Percentiles rank a stretch among this genome's conserved stretches.
These are phyloP conservation scores for Dactylellina parvicollis DNA, from an alignment of 2,329 filamentous ascomycete genomes.

Conservation along the genomic window DNA sequence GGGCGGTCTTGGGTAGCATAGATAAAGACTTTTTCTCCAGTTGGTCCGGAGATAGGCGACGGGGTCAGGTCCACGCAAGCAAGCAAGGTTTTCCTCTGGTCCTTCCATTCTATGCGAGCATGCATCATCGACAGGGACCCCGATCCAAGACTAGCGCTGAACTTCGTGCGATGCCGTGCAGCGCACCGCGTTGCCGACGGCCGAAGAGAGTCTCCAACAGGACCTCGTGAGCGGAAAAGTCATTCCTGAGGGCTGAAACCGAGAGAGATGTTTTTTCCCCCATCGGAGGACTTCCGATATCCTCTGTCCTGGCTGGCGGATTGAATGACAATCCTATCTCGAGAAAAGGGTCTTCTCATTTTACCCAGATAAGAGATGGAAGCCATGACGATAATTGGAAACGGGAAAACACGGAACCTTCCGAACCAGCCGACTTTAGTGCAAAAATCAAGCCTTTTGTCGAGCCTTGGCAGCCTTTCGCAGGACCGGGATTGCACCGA, in stretches of 20 bases:
- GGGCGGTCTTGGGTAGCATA: not conserved
- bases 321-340: too few relatives aligned
- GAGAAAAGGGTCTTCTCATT: too few relatives aligned
- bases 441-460: constrained; percentile 47
- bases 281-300: too few relatives aligned
- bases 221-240: constrained; percentile 16
- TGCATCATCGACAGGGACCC: constrained; percentile 48
- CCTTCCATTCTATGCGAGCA: constrained; percentile 22
- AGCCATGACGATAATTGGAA: not conserved
- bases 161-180: constrained; percentile 30
- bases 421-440: constrained; percentile 29
- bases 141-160: constrained; percentile 24
- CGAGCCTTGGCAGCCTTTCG: constrained; percentile 34
- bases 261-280: not conserved
- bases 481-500: not conserved
- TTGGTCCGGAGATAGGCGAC: not conserved
- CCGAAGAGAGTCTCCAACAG: not conserved
- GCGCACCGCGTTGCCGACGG: constrained; percentile 13
- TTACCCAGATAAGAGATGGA: too few relatives aligned
- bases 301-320: too few relatives aligned
- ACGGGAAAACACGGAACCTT: constrained; percentile 11
- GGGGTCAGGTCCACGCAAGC: constrained; percentile 14
- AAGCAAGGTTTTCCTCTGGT: constrained; percentile 10
- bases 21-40: not conserved
- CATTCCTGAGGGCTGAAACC: not conserved